Conservation (phyloP, 1,139 yeast species). For the Blastobotrys buckinghamii region DNA sequence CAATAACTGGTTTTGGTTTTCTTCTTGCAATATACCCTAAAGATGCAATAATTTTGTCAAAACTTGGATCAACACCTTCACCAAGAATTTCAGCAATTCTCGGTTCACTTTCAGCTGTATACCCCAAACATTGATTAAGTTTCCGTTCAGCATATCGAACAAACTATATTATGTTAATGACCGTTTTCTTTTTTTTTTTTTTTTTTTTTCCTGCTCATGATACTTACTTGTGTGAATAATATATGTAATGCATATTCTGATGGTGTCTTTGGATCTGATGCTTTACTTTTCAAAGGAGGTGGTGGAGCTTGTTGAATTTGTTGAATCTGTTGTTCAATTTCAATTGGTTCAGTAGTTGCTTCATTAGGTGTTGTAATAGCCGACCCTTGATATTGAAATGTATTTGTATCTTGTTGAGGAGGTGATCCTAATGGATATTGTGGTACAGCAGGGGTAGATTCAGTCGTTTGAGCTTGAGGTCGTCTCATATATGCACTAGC, state of each 20-base stretch:
- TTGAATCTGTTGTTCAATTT: too few relatives aligned
- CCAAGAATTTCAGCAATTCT: conserved; percentile 76
- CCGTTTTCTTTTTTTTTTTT: background rate
- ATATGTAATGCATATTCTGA: conserved; percentile 94
- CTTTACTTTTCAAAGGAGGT: conserved; percentile 8
- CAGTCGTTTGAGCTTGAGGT: conserved; percentile 11
- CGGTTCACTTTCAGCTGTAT: conserved; percentile 67
- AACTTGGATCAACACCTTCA: conserved; percentile 79
- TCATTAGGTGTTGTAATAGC: conserved; percentile 11
- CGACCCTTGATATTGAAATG: conserved; percentile 4
- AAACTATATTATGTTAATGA: conserved; percentile 36
- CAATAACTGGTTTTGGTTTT: conserved; percentile 93
- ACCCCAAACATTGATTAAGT: conserved; percentile 64
- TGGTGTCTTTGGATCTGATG: conserved; percentile 52
- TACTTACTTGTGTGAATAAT: conserved; percentile 65
- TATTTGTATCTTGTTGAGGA: background rate
- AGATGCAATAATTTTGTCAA: conserved; percentile 79
- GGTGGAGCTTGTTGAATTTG: background rate
- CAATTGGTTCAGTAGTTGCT: background rate
- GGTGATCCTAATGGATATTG: background rate
- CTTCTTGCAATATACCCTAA: conserved; percentile 85
- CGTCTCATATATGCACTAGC: conserved; percentile 10
- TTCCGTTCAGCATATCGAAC: conserved; percentile 90
- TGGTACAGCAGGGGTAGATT: conserved; percentile 12
- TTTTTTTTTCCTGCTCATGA: background rate